Conservation (phyloP, 306 rosid species). For the Quercus robur region DNA sequence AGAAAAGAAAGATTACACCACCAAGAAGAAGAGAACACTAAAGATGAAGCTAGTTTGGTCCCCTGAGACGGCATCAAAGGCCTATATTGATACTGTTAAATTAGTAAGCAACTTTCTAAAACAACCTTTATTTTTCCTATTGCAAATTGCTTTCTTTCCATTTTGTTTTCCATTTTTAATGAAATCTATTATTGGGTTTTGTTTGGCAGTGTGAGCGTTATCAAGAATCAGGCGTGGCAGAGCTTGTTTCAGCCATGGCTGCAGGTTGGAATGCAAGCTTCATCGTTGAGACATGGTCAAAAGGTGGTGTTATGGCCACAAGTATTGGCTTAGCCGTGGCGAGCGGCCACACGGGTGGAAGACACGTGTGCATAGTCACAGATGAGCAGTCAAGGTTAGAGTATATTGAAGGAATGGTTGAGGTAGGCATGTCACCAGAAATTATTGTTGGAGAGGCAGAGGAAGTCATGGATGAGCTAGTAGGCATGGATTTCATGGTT, state of each 20-base stretch:
- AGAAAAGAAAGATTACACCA: not conserved
- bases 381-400: constrained; percentile 68
- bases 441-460: constrained; percentile 75
- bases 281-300: constrained; percentile 92
- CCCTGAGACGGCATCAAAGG: constrained; percentile 76
- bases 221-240: constrained; percentile 77
- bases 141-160: not conserved
- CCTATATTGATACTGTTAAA: constrained; percentile 87
- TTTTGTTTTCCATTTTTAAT: not conserved
- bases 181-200: not conserved
- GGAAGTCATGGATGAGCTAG: constrained; percentile 49
- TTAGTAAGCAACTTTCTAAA: constrained; percentile 40
- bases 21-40: not conserved
- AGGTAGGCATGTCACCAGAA: constrained; percentile 45
- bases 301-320: constrained; percentile 61
- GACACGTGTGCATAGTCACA: constrained; percentile 81
- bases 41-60: constrained; percentile 92
- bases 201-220: constrained; percentile 50
- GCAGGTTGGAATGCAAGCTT: constrained; percentile 89
- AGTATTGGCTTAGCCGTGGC: constrained; percentile 78
- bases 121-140: too few species aligned
- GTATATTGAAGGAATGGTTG: constrained; percentile 44
- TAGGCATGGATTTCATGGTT: constrained; percentile 72
- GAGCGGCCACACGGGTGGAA: constrained; percentile 59
- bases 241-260: constrained; percentile 86